Percentiles rank a stretch among this genome's conserved stretches.
These are phyloP conservation scores for Quercus parvula DNA, from an alignment of 306 rosid species.

Conservation along the genomic window DNA sequence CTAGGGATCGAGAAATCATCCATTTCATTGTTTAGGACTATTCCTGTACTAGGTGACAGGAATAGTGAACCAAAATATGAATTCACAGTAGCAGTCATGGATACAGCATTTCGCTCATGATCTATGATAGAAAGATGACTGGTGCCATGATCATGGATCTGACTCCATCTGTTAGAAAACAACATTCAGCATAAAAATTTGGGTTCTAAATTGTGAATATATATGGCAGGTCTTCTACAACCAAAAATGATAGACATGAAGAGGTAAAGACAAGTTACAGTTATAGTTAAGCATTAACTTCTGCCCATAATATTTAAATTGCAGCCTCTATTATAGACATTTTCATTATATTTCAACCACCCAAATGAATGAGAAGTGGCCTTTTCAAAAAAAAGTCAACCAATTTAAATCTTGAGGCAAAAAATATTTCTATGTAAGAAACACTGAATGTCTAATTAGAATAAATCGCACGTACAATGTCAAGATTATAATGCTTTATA, in stretches of 20 bases:
- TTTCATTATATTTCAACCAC: neutral
- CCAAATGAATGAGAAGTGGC: neutral
- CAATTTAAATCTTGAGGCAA: neutral
- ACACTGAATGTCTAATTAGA: neutral
- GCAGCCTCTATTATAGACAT: neutral
- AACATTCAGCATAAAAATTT: neutral
- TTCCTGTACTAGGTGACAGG: slow-evolving; percentile 73
- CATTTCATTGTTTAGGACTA: slow-evolving; percentile 89
- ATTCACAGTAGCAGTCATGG: slow-evolving; percentile 78
- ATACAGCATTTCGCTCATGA: slow-evolving; percentile 54
- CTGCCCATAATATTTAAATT: neutral
- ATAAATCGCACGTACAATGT: neutral
- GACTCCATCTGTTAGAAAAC: slow-evolving; percentile 58
- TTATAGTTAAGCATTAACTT: neutral
- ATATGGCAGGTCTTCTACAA: neutral
- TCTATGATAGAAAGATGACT: slow-evolving; percentile 70
- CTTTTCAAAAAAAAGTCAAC: neutral
- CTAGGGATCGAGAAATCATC: slow-evolving; percentile 72
- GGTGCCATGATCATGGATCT: slow-evolving; percentile 78
- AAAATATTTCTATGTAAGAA: neutral
- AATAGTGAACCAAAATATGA: slow-evolving; percentile 64
- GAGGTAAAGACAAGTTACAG: neutral
- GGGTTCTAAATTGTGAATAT: neutral
- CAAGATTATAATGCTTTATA: neutral
- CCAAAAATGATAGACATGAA: neutral